Evolutionary conservation across 371 early-diverging fungal genomes (phyloP).

Genomic region (Mortierella sp.): DNA sequence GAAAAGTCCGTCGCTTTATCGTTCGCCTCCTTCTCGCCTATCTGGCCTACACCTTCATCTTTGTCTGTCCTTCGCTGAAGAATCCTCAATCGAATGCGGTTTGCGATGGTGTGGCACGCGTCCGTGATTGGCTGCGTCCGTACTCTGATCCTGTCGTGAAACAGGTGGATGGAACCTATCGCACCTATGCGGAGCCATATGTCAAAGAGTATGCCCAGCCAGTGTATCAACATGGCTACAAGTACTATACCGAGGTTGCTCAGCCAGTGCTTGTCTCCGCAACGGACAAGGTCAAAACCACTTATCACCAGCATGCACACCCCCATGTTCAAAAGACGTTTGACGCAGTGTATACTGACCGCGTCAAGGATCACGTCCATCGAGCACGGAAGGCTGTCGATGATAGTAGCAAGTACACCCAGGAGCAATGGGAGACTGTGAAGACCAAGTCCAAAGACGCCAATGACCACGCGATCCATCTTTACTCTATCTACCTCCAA

Average conservation of each 20-base stretch:
- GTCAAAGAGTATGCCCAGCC: slow-evolving; percentile 45
- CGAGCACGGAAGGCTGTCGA: slow-evolving; percentile 15
- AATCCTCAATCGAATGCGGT: slow-evolving; percentile 8
- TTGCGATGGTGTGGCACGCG: slow-evolving; percentile 16
- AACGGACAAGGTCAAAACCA: slow-evolving; percentile 17
- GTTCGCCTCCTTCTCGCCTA: slow-evolving; percentile 26
- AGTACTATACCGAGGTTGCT: slow-evolving; percentile 31
- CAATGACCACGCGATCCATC: slow-evolving; percentile 8
- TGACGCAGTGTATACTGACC: slow-evolving; percentile 23
- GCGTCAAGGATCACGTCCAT: slow-evolving; percentile 30
- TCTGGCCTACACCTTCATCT: slow-evolving; percentile 37
- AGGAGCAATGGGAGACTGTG: slow-evolving; percentile 4
- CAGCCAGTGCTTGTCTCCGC: slow-evolving; percentile 28
- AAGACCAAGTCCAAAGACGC: slow-evolving; percentile 9
- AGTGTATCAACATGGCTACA: slow-evolving; percentile 25
- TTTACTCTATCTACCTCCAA: slow-evolving; percentile 25
- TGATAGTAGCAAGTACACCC: slow-evolving; percentile 28
- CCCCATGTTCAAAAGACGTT: slow-evolving; percentile 33
- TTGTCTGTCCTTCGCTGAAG: slow-evolving; percentile 29
- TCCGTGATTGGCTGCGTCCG: slow-evolving; percentile 33
- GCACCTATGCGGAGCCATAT: slow-evolving; percentile 36
- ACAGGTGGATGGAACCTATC: slow-evolving; percentile 28
- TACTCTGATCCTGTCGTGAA: slow-evolving; percentile 19
- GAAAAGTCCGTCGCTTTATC: slow-evolving; percentile 15
- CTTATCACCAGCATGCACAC: slow-evolving; percentile 38